Conservation (phyloP, 305 asterid genomes). For the Fraxinus platypoda region DNA sequence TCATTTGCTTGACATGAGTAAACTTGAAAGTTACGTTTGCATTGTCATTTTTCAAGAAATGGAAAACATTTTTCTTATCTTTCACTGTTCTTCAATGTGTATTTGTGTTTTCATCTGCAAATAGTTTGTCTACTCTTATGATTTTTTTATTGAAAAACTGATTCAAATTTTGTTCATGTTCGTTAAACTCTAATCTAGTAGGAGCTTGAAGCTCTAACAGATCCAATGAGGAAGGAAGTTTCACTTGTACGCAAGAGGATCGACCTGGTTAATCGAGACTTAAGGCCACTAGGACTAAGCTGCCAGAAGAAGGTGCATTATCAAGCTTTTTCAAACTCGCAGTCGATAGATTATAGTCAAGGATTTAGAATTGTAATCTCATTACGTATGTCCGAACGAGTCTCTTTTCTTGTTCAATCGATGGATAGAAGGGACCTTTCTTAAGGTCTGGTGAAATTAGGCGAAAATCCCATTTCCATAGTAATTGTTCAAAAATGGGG, state of each 20-base stretch:
- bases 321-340: background rate
- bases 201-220: constrained; percentile 73
- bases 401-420: background rate
- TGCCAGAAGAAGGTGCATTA: constrained; percentile 67
- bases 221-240: constrained; percentile 78
- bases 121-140: background rate
- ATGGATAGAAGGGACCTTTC: background rate
- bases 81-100: background rate
- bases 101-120: background rate
- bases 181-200: constrained; percentile 31
- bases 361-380: background rate
- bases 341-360: background rate
- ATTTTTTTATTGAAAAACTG: background rate
- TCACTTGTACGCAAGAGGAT: constrained; percentile 56
- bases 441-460: background rate
- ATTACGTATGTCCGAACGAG: background rate
- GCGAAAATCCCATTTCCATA: background rate
- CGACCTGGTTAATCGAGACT: constrained; percentile 54
- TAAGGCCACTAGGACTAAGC: constrained; percentile 48
- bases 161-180: background rate
- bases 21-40: background rate
- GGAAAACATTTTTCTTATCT: background rate
- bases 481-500: background rate
- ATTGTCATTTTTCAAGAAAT: background rate
- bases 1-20: background rate